These are phyloP conservation scores for Syzygium grande DNA, from an alignment of 345 rosid species.

Conservation along the genomic window DNA sequence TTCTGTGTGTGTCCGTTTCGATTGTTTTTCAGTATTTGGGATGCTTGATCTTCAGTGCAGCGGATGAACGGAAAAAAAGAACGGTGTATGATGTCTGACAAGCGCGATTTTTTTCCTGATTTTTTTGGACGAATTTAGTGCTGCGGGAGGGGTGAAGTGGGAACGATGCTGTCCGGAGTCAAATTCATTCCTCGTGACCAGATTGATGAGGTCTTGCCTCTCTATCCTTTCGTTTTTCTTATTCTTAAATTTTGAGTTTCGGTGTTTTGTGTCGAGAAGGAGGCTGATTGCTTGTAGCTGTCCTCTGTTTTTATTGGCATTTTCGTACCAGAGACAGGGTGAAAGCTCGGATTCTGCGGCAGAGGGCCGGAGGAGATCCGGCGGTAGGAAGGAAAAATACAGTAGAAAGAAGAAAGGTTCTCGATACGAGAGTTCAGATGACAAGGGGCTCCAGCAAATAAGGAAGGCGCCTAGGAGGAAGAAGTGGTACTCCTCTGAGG, in stretches of 20 bases:
- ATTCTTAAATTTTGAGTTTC: neutral
- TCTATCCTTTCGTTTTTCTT: neutral
- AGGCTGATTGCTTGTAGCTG: neutral
- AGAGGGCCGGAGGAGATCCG: conserved; percentile 4
- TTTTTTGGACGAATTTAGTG: neutral
- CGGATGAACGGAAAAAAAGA: neutral
- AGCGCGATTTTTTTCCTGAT: neutral
- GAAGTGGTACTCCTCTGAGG: conserved; percentile 64
- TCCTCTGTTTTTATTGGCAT: neutral
- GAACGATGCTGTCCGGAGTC: conserved; percentile 59
- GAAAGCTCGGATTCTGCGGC: conserved; percentile 19
- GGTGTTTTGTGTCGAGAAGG: neutral
- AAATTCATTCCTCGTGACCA: conserved; percentile 70
- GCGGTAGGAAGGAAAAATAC: conserved; percentile 24
- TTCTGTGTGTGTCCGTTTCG: neutral
- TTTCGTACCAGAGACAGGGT: conserved; percentile 24
- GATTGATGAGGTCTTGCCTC: conserved; percentile 21
- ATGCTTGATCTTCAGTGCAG: neutral
- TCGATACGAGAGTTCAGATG: conserved; percentile 29
- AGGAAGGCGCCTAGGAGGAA: conserved; percentile 35
- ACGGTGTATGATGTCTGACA: neutral
- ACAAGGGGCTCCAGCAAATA: conserved; percentile 31
- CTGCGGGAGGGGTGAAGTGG: neutral
- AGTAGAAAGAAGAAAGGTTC: conserved; percentile 20
- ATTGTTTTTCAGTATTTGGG: neutral